These are phyloP conservation scores for Solanum stenotomum DNA, from an alignment of 257 asterid species.

Conservation along the genomic window DNA sequence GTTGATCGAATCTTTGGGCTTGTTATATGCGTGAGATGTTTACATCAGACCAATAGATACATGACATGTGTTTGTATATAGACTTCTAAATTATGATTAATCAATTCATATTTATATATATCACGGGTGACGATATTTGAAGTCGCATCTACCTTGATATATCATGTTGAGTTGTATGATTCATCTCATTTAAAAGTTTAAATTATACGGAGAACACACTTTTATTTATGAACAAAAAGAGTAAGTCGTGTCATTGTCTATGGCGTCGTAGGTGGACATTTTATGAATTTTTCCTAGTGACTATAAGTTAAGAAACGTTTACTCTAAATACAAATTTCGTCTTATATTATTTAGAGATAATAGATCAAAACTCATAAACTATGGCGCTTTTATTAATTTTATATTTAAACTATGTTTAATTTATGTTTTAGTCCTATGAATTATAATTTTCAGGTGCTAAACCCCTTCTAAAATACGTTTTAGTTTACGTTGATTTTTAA, in stretches of 20 bases:
- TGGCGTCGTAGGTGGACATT: not conserved
- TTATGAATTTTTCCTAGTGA: not conserved
- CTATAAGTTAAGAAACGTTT: not conserved
- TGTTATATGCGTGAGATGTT: not conserved
- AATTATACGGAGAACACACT: not conserved
- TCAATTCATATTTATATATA: not conserved
- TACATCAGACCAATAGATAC: too few species aligned
- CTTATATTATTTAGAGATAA: not conserved
- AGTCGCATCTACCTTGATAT: not conserved
- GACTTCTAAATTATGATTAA: not conserved
- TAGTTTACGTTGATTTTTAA: not conserved
- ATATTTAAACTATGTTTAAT: not conserved
- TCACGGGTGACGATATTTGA: not conserved
- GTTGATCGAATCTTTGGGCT: not conserved
- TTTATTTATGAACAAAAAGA: too few species aligned
- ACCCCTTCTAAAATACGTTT: not conserved
- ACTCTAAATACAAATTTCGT: not conserved
- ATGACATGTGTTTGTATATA: not conserved
- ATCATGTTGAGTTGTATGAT: not conserved
- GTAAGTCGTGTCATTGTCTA: not conserved
- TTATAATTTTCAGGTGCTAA: not conserved
- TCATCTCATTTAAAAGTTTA: too few species aligned
- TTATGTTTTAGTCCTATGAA: not conserved
- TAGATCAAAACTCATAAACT: not conserved
- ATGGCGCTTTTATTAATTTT: not conserved